Percentiles rank a stretch among this genome's conserved stretches.
Conservation (phyloP, 345 rosid species). For the Aquilaria sinensis region DNA sequence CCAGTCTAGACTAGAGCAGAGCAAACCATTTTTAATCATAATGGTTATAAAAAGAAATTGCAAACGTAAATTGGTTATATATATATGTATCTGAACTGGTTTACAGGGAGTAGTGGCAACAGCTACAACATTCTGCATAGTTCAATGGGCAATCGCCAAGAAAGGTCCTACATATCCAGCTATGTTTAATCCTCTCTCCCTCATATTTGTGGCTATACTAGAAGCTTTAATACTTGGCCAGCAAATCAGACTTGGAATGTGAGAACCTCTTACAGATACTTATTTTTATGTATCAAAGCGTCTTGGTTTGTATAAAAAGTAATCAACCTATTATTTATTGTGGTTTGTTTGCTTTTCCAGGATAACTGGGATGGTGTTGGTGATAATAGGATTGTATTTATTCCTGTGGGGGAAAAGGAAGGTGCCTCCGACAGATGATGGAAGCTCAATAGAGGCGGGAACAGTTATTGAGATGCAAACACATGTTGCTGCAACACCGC, state of each 20-base stretch:
- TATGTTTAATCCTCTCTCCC: slow-evolving; percentile 44
- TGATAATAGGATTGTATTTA: slow-evolving; percentile 38
- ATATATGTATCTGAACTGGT: too few relatives aligned
- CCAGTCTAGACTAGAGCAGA: too few relatives aligned
- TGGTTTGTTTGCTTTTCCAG: slow-evolving; percentile 16
- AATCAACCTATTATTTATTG: too few relatives aligned
- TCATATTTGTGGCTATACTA: slow-evolving; percentile 32
- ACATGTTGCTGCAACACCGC: neutral
- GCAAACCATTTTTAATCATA: too few relatives aligned
- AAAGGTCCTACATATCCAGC: slow-evolving; percentile 49
- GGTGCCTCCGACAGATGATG: slow-evolving; percentile 10
- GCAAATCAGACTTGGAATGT: slow-evolving; percentile 32
- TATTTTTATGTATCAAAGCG: too few relatives aligned
- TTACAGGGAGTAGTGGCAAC: slow-evolving; percentile 39
- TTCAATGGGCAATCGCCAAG: slow-evolving; percentile 26
- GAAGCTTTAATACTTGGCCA: slow-evolving; percentile 32
- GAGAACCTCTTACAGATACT: neutral
- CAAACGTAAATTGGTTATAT: too few relatives aligned
- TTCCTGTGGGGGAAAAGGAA: slow-evolving; percentile 32
- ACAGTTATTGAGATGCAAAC: slow-evolving; percentile 1
- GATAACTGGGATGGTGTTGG: slow-evolving; percentile 27
- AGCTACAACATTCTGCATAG: slow-evolving; percentile 31
- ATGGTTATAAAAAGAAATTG: too few relatives aligned
- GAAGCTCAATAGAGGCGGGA: neutral
- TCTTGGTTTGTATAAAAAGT: too few relatives aligned